These are phyloP conservation scores for Pistacia vera DNA, from an alignment of 345 rosid species.

Conservation along the genomic window DNA sequence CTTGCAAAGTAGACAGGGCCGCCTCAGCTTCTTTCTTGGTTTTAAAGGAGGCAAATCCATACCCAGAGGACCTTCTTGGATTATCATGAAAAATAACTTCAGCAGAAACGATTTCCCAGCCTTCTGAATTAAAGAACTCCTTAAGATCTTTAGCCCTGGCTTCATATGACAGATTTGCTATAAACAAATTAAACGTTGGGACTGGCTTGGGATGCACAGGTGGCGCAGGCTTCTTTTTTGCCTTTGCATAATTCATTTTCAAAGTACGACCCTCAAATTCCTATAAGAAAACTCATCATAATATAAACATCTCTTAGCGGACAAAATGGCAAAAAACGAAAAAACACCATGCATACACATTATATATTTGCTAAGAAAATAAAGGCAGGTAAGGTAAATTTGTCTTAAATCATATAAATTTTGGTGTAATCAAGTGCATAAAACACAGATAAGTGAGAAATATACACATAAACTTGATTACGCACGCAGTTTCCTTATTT, in stretches of 20 bases:
- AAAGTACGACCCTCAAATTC: slow-evolving; percentile 71
- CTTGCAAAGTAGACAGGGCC: slow-evolving; percentile 60
- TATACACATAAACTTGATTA: background rate
- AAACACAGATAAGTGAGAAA: background rate
- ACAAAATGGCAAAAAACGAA: background rate
- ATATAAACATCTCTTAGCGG: background rate
- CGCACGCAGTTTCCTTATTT: too few relatives aligned
- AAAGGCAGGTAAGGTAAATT: background rate
- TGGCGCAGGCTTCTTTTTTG: slow-evolving; percentile 49
- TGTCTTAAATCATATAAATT: background rate
- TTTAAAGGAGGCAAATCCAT: slow-evolving; percentile 83
- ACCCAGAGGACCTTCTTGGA: slow-evolving; percentile 75
- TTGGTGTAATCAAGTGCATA: background rate
- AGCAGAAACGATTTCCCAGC: slow-evolving; percentile 55
- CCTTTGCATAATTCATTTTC: slow-evolving; percentile 61
- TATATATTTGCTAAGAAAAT: background rate
- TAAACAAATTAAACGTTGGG: slow-evolving; percentile 64
- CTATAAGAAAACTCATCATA: slow-evolving; percentile 34
- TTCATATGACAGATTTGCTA: slow-evolving; percentile 68
- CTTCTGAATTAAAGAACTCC: slow-evolving; percentile 63
- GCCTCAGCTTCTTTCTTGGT: slow-evolving; percentile 71
- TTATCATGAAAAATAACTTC: slow-evolving; percentile 73
- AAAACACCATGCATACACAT: background rate
- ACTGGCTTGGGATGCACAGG: slow-evolving; percentile 38
- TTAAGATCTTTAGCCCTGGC: slow-evolving; percentile 66